A percentile compares a stretch with the other conserved stretches of the same genome.
These are phyloP conservation scores for Dissophora ornata DNA, from an alignment of 192 early-diverging fungal species.

Conservation along the genomic window DNA sequence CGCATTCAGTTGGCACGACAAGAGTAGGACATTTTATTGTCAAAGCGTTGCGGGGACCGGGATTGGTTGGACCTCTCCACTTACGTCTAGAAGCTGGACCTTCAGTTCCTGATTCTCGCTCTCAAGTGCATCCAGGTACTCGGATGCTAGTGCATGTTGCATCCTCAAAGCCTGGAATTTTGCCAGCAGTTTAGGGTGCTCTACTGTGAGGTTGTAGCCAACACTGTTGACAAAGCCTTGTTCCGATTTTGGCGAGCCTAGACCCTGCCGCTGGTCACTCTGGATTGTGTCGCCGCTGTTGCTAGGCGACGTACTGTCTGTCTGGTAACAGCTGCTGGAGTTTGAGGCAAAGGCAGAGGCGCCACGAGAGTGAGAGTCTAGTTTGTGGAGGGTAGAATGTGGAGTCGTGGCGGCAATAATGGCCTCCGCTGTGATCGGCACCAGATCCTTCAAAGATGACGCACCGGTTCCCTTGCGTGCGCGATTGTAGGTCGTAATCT, in stretches of 20 bases:
- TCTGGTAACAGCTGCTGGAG: slow-evolving; percentile 13
- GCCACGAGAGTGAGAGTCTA: neutral
- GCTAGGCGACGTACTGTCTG: slow-evolving; percentile 9
- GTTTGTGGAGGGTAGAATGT: neutral
- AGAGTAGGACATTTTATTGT: too few species aligned
- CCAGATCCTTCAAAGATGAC: slow-evolving; percentile 10
- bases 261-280: neutral
- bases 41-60: too few species aligned
- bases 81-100: slow-evolving; percentile 37
- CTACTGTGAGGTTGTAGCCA: slow-evolving; percentile 35
- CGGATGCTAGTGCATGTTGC: slow-evolving; percentile 45
- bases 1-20: too few species aligned
- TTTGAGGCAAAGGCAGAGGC: neutral
- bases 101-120: slow-evolving; percentile 43
- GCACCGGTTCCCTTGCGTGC: neutral
- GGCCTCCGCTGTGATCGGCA: slow-evolving; percentile 25
- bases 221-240: slow-evolving; percentile 31
- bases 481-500: too few species aligned
- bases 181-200: slow-evolving; percentile 39
- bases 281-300: neutral
- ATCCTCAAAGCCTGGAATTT: slow-evolving; percentile 39
- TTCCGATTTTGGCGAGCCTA: neutral
- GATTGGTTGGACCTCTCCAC: too few species aligned
- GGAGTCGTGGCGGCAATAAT: slow-evolving; percentile 31
- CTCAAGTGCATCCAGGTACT: slow-evolving; percentile 47